phyloP scores from a whole-genome alignment of 768 basidiomycete species.

The Gymnopilus dilepis region DNA sequence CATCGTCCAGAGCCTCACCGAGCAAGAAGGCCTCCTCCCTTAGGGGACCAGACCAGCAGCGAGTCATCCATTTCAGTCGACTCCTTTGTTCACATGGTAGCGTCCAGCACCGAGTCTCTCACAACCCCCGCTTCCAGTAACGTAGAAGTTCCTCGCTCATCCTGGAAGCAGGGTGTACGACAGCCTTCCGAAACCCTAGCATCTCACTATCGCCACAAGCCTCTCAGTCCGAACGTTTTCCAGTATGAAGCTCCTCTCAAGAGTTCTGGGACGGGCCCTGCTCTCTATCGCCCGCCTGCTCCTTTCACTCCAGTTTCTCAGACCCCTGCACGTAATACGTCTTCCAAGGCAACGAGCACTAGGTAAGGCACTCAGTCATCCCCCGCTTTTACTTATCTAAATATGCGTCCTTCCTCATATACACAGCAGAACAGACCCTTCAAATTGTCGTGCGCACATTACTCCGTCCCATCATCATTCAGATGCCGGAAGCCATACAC shows the following conservation, averaged over 20 bases:
- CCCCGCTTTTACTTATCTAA: too few relatives aligned
- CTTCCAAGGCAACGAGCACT: neutral
- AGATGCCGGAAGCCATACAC: conserved; percentile 14
- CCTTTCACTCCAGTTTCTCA: conserved; percentile 20
- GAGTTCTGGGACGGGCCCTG: conserved; percentile 21
- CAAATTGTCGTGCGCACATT: conserved; percentile 12
- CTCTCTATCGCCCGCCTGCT: conserved; percentile 20
- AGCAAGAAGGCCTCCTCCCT: conserved; percentile 22
- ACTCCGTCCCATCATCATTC: conserved; percentile 9
- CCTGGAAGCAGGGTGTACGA: conserved; percentile 28
- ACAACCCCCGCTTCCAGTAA: conserved; percentile 37
- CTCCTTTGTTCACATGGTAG: conserved; percentile 35
- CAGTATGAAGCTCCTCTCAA: conserved; percentile 26
- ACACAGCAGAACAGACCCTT: neutral
- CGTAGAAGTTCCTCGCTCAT: conserved; percentile 26
- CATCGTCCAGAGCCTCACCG: conserved; percentile 10
- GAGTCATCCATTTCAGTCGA: conserved; percentile 34
- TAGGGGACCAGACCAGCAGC: conserved; percentile 29
- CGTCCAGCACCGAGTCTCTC: conserved; percentile 35
- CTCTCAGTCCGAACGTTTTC: conserved; percentile 21
- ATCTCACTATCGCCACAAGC: conserved; percentile 23
- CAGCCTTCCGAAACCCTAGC: conserved; percentile 25
- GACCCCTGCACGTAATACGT: conserved; percentile 8
- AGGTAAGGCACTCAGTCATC: too few relatives aligned
- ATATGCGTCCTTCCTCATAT: conserved; percentile 2